Evolutionary conservation across 1,284 basidiomycete genomes (phyloP), one percentile per base, ranked within the genome.

Genomic region (Cryptococcus sp.): DNA sequence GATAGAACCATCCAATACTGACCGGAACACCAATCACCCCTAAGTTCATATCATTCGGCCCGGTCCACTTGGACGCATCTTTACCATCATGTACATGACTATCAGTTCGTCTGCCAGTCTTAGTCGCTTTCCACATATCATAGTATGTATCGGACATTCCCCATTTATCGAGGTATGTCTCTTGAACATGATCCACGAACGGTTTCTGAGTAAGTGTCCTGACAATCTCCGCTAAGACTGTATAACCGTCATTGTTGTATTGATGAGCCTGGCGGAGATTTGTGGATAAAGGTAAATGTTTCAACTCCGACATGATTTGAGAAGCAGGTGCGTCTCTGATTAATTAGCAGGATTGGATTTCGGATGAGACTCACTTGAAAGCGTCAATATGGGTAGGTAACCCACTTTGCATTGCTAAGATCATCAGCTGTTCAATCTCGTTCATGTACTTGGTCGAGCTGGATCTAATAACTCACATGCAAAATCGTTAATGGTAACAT

Each of bases 191-290:
- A 2, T 61, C 57, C 49, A 37, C 10, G 44, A 59, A 61, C 3
- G 53, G 38, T 0, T 43, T 30, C 3, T 50, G 57, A 31, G 58
- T 42, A 3, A 62, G 34, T 10, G 35, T 36, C 14, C 50, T n/a
- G n/a, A 55, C 44, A 8, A 65, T 50, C 43, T 51, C 31, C 8
- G 61, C 53, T 4, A 59, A 38, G 23, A 54, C 41, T 11, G 48
- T 37, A 53, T 64, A 66, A 37, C 49, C 45, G n/a, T 43, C 38
- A 59, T 68, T 68, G 51, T 51, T 56, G 58, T 68, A 68, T 47
- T 68, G 65, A 47, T 46, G 61, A 23, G 31, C 4, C 44, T 56
- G 37, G 5, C 56, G 52, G 15, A 57, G 44, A 43, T 53, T 51
- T 13, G 34, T 36, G 11, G 59, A 61, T 11, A 55, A 55, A 4